Evolutionary conservation across 1,139 yeast genomes (phyloP), one percentile per base, ranked within the genome.

Genomic region (Kodamaea anthophila): DNA sequence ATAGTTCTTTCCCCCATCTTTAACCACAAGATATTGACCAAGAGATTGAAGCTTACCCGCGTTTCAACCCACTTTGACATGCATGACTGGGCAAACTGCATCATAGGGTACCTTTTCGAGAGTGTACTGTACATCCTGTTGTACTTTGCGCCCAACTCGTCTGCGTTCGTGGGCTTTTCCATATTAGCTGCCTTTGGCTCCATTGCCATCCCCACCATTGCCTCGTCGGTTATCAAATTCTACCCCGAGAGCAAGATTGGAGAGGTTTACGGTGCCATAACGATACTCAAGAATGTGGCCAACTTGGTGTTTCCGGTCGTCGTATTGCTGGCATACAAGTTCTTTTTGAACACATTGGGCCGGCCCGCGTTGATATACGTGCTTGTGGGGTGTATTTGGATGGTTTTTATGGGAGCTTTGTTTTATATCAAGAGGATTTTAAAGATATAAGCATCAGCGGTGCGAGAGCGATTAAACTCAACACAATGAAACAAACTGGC

Each of bases 261-360:
- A 9, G 75, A 71, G 42, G 59, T 70, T 32, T 71, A 71, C 46
- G 78, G 77, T 2, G 74, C 70, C 2, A 49, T 72, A 34, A 70
- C 77, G 0, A 43, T 72, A 22, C 42, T 69, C 14, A 58, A 68
- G 42, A 69, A 69, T 34, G 29, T 59, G 2, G 49, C 62, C 3
- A 49, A 53, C 46, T 41, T 70, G 13, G 34, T 62, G 3, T 41
- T 57, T 2, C 77, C 78, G 0, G 49, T 65, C 8, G 18, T 56
- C 0, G 42, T 68, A 28, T 46, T 71, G 22, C 51, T 54, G 9
- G 28, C 70, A 13, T 73, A 72, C 47, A 62, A 41, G 34, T 33
- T 16, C 21, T 24, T 37, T 4, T 30, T 42, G 28, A 27, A 35
- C 13, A 26, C 14, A 4, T 32, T 35, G 35, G 25, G 27, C 13